These are phyloP conservation scores for Didymosphaeria variabile DNA, from an alignment of 2,329 filamentous ascomycete species.

Conservation along the genomic window DNA sequence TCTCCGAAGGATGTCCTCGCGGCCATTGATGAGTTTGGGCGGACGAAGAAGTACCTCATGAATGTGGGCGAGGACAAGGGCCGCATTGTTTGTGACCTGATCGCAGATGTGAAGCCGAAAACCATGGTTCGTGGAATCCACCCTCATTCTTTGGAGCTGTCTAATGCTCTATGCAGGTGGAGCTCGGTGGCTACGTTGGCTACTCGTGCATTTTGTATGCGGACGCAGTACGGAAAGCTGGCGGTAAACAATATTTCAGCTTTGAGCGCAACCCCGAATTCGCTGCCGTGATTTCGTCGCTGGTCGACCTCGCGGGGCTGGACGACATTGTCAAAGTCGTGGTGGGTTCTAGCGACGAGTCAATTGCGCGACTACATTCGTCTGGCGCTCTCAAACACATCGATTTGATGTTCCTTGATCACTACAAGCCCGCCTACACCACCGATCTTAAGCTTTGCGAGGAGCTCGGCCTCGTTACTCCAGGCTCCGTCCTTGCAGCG, in stretches of 20 bases:
- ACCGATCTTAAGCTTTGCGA: conserved; percentile 81
- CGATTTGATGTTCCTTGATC: conserved; percentile 81
- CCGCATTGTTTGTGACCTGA: conserved; percentile 73
- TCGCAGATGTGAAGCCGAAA: conserved; percentile 70
- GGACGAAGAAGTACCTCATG: conserved; percentile 77
- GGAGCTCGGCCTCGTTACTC: conserved; percentile 69
- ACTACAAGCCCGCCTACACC: conserved; percentile 80
- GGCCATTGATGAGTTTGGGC: conserved; percentile 75
- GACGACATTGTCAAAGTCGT: conserved; percentile 73
- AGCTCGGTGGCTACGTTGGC: conserved; percentile 82
- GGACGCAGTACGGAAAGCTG: conserved; percentile 68
- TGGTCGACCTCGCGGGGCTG: conserved; percentile 80
- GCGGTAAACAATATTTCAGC: conserved; percentile 73
- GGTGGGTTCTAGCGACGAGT: conserved; percentile 73
- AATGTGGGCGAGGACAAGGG: conserved; percentile 82
- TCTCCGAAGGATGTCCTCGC: conserved; percentile 71
- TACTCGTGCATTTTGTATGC: conserved; percentile 84
- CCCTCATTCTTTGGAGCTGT: background rate
- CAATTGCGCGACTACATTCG: conserved; percentile 67
- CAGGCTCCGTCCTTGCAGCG: conserved; percentile 70
- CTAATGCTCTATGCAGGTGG: conserved; percentile 59
- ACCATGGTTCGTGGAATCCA: conserved; percentile 62
- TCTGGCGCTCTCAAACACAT: conserved; percentile 65
- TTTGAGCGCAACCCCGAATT: conserved; percentile 79
- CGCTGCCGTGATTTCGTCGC: conserved; percentile 71